Base-by-base conservation (phyloP, 345 rosid species). In the Aquilaria yunnanensis region DNA sequence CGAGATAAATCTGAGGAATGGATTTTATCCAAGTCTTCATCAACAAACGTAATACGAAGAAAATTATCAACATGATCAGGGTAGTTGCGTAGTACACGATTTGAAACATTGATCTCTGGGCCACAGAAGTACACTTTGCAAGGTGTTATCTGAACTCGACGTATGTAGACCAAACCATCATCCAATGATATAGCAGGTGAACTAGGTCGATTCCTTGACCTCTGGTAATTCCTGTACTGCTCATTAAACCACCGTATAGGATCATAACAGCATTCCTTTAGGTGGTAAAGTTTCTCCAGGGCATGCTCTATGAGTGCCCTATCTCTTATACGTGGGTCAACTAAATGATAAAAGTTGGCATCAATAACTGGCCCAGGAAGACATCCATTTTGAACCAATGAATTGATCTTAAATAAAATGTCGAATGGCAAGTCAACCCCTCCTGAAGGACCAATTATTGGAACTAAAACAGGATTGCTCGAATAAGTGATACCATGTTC, bases 21-120 rank as follows among this genome's bases (percentile, higher is more conserved):
- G 6, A 92, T 50, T 52, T 74, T 83, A 2, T 81, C 85, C 10
- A 73, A 67, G 49, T 81, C 74, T 72, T 86, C 92, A 34, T 83
- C 89, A 57, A 81, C 80, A 54, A 81, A 86, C 55, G 89, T 79
- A 62, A 86, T 72, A 3, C 89, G 89, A 67, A 86, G 74, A 75
- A 86, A 83, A 59, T 83, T 78, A 43, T 78, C 78, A 3, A 77
- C 61, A 32, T 81, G 61, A 12, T 55, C 6, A 30, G 32, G 57
- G 54, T 64, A 80, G 2, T 50, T 65, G 48, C 85, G 89, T 3
- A 86, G 57, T 4, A 86, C 85, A 45, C 85, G 84, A 58, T 86
- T 86, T 0, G 92, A 86, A 33, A 76, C 77, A 74, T 80, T 84
- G 47, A 84, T 30, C 69, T 86, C 89, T 1, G 89, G 93, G 43